A percentile compares a stretch with the other conserved stretches of the same genome.
Evolutionary conservation across 192 early-diverging fungal species (phyloP).

Genomic region (Coemansia sp.): DNA sequence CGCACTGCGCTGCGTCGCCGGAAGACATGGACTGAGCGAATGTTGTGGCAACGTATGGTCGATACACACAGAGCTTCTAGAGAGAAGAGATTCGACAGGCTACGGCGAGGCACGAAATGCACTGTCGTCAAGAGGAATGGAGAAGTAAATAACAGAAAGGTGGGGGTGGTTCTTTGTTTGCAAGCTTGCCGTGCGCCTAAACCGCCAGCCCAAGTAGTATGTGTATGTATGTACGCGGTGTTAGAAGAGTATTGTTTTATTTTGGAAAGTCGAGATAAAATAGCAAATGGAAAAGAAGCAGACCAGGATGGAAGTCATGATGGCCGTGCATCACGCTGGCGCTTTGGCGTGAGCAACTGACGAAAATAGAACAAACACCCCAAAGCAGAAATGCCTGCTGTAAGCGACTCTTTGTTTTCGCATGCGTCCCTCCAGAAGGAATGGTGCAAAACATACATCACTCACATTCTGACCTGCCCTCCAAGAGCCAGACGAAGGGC

Average conservation of each 20-base stretch:
- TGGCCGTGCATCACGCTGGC: neutral
- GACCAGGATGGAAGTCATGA: neutral
- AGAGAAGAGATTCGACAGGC: neutral
- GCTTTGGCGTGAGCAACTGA: neutral
- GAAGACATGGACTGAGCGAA: neutral
- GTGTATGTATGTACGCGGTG: no score
- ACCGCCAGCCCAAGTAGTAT: no score
- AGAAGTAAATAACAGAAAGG: neutral
- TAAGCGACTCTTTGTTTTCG: neutral
- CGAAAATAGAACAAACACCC: neutral
- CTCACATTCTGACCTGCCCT: no score
- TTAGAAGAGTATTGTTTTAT: no score
- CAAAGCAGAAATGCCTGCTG: neutral
- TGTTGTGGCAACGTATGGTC: neutral
- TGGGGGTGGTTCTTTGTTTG: no score
- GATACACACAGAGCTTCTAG: neutral
- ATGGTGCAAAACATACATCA: no score
- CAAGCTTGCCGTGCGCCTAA: no score
- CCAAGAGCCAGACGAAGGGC: no score
- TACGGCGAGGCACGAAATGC: neutral
- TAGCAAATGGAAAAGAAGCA: neutral
- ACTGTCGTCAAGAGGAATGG: neutral
- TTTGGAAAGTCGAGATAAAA: no score
- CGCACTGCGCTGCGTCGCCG: conserved; percentile 5
- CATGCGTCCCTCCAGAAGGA: no score